Percentiles rank a stretch among this genome's conserved stretches.
Conservation (phyloP, 2,329 filamentous ascomycete genomes). For the Apiospora rasikravindrae region DNA sequence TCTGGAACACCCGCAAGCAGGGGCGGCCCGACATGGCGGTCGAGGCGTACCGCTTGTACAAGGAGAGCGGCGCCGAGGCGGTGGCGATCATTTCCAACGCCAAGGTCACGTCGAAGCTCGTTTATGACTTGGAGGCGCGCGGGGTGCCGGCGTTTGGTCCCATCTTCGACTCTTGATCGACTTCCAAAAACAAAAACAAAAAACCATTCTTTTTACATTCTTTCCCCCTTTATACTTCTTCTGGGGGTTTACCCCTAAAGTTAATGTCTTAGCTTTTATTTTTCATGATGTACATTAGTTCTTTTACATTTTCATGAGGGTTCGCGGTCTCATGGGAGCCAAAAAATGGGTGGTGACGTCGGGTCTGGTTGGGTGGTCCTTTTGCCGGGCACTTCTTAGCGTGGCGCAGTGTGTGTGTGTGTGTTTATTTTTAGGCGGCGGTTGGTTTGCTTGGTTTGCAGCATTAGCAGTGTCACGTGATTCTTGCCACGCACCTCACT, state of each 20-base stretch:
- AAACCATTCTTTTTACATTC: not conserved
- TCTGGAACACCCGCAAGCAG: conserved; percentile 38
- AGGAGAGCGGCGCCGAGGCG: conserved; percentile 35
- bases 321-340: not conserved
- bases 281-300: not conserved
- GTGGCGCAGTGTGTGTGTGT: not conserved
- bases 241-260: not conserved
- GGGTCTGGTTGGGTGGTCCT: not conserved
- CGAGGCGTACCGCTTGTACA: conserved; percentile 28
- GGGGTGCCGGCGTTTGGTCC: conserved; percentile 42
- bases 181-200: no score
- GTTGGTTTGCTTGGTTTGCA: not conserved
- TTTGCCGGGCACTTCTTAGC: conserved; percentile 2
- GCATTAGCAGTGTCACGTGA: not conserved
- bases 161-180: conserved; percentile 39
- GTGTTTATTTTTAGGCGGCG: not conserved
- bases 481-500: not conserved
- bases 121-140: conserved; percentile 37
- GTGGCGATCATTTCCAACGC: conserved; percentile 43
- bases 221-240: not conserved
- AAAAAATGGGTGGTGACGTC: not conserved
- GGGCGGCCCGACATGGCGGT: conserved; percentile 40
- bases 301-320: not conserved
- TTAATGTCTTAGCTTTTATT: conserved; percentile 1
- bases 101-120: conserved; percentile 37